Conservation (phyloP, 805 yeast species). For the Wickerhamomyces ciferrii region DNA sequence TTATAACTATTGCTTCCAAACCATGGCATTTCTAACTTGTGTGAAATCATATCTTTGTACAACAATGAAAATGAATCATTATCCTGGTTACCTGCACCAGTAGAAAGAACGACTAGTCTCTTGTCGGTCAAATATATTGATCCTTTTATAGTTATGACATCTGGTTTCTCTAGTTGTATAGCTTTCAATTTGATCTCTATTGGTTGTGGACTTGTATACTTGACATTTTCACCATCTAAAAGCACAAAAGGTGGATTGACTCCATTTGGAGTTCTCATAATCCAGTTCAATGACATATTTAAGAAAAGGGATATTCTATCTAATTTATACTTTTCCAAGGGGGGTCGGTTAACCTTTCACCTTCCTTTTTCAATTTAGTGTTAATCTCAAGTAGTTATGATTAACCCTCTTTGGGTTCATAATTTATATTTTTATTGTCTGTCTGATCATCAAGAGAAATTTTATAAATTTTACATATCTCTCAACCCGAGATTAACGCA, state of each 20-base stretch:
- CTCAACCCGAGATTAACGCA: not conserved
- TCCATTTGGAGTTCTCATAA: conserved; percentile 12
- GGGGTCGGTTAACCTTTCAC: too few relatives aligned
- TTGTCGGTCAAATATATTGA: conserved; percentile 35
- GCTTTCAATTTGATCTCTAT: conserved; percentile 11
- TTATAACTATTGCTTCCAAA: conserved; percentile 48
- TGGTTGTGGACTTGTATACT: conserved; percentile 12
- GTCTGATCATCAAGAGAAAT: not conserved
- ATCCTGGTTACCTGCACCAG: not conserved
- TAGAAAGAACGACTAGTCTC: conserved; percentile 31
- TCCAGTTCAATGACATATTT: conserved; percentile 27
- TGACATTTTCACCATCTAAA: conserved; percentile 19
- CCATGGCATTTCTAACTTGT: conserved; percentile 43
- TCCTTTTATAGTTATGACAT: conserved; percentile 25
- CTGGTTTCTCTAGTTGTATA: conserved; percentile 17
- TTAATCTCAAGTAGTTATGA: too few relatives aligned
- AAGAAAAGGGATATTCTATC: not conserved
- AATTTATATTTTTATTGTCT: not conserved
- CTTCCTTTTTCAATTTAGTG: too few relatives aligned
- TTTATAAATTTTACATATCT: not conserved
- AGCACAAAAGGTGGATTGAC: conserved; percentile 17
- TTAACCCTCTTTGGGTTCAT: too few relatives aligned
- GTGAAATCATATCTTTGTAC: conserved; percentile 24
- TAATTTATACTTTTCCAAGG: too few relatives aligned
- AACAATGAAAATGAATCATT: conserved; percentile 33